Percentiles rank a stretch among this genome's conserved stretches.
These are phyloP conservation scores for Globisporangium takayamanum DNA, from an alignment of 352 stramenopile species.

Conservation along the genomic window DNA sequence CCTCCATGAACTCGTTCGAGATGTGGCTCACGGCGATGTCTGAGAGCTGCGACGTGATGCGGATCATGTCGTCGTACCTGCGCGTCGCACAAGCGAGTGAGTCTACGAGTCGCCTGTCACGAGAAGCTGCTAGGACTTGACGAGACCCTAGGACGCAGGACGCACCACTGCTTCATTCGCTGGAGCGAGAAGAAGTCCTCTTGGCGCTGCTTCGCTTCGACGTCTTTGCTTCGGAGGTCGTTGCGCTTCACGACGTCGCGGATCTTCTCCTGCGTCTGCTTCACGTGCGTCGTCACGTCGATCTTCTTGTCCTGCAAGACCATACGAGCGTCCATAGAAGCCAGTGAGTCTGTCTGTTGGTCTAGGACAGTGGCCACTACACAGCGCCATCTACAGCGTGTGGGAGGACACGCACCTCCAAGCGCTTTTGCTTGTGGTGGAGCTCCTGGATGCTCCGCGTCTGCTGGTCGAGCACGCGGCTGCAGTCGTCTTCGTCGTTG, in stretches of 20 bases:
- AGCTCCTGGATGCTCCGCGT: slow-evolving; percentile 70
- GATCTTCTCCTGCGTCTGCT: slow-evolving; percentile 52
- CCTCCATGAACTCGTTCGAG: slow-evolving; percentile 51
- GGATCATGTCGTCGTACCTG: slow-evolving; percentile 62
- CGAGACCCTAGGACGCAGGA: neutral
- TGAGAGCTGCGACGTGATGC: slow-evolving; percentile 44
- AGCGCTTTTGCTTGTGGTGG: slow-evolving; percentile 52
- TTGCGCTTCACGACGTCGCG: slow-evolving; percentile 57
- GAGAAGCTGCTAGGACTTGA: too few relatives aligned
- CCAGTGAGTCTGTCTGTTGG: too few relatives aligned
- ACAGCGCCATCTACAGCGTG: too few relatives aligned
- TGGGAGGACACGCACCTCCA: slow-evolving; percentile 30
- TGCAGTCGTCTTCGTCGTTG: slow-evolving; percentile 78
- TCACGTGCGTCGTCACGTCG: slow-evolving; percentile 60
- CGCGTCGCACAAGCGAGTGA: neutral
- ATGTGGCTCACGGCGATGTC: slow-evolving; percentile 54
- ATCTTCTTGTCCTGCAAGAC: slow-evolving; percentile 59
- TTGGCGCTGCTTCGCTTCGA: slow-evolving; percentile 66
- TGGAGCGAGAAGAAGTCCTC: slow-evolving; percentile 62
- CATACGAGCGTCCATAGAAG: neutral
- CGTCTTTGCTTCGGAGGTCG: slow-evolving; percentile 55
- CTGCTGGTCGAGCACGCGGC: slow-evolving; percentile 60
- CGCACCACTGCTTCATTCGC: slow-evolving; percentile 71
- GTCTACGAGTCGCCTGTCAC: neutral
- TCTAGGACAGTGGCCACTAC: too few relatives aligned